Conservation (phyloP, 2,329 filamentous ascomycete genomes). For the Rugonectria rugulosa region DNA sequence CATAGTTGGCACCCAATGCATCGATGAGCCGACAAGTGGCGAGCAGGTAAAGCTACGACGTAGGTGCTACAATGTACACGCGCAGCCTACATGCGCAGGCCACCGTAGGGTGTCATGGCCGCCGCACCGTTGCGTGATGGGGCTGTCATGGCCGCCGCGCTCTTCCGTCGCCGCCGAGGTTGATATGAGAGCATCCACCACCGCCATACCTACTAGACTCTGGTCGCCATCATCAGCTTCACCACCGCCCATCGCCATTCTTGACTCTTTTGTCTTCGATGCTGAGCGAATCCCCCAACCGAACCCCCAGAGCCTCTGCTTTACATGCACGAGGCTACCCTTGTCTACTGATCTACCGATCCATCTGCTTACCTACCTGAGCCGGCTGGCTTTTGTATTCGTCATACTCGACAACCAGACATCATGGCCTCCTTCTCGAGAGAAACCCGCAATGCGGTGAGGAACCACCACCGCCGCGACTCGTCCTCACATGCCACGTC, state of each 20-base stretch:
- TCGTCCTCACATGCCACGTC: slow-evolving; percentile 35
- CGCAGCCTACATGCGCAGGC: too few species aligned
- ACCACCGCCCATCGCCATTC: neutral
- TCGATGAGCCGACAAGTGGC: slow-evolving; percentile 42
- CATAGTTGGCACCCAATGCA: slow-evolving; percentile 39
- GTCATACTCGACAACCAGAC: neutral
- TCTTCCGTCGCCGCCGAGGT: slow-evolving; percentile 22
- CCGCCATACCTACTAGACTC: neutral
- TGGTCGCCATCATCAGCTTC: slow-evolving; percentile 4
- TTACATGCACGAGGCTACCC: neutral
- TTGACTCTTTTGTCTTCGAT: neutral
- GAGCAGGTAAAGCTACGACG: too few species aligned
- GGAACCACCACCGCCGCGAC: slow-evolving; percentile 36
- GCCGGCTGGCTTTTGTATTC: too few species aligned
- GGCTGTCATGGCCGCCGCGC: slow-evolving; percentile 14
- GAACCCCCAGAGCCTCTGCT: slow-evolving; percentile 1
- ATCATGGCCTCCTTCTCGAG: slow-evolving; percentile 38
- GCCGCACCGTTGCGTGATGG: slow-evolving; percentile 20
- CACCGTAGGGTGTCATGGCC: neutral
- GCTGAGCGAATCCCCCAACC: neutral
- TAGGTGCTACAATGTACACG: too few species aligned
- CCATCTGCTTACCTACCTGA: neutral
- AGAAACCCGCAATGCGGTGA: slow-evolving; percentile 36
- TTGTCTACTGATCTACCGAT: slow-evolving; percentile 2
- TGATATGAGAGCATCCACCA: slow-evolving; percentile 21